Base-by-base conservation (phyloP, 768 basidiomycete species). In the Macrolepiota albuminosa region DNA sequence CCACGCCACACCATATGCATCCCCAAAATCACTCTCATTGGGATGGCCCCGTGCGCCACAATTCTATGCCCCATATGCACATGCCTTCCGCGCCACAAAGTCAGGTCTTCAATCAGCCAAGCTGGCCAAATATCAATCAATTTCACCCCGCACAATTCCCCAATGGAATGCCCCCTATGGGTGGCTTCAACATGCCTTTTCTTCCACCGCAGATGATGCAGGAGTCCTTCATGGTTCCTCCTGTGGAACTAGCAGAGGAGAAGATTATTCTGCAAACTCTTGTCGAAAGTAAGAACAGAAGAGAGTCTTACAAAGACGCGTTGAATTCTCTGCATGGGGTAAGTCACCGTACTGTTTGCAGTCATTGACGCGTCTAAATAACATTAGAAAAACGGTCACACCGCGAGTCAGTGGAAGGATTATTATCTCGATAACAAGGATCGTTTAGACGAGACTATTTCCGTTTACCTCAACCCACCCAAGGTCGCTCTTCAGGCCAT, bases 341-440 rank as follows among this genome's bases (percentile, higher is more conserved):
- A 68, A 64, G 84, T 70, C 18, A 37, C 40, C 34, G 16, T 40
- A 13, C 31, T 52, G 50, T 62, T 40, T n/a, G 13, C 33, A 24
- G n/a, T 61, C 21, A 40, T 58, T 50, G 49, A 60, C 61, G 58
- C 58, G 57, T 66, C 68, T 69, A n/a, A 69, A 45, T 42, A 31
- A 16, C 48, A 39, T 52, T 31, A 84, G 82, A 78, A 68, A 69
- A 78, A 78, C 59, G 76, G 76, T 6, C 81, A 83, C 67, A 77
- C 79, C 18, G 81, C 87, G 40, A 84, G 78, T 68, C 71, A 87
- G 26, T 91, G 89, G 89, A 91, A 90, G 67, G 89, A 91, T 65
- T 89, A 89, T 67, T 91, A 87, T 64, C 77, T 91, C 16, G 87
- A 89, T 58, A 79, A 90, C 66, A 84, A 82, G 59, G 76, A 79